Evolutionary conservation across 148 eudicot genomes (phyloP).

Genomic region (Selenicereus undatus): DNA sequence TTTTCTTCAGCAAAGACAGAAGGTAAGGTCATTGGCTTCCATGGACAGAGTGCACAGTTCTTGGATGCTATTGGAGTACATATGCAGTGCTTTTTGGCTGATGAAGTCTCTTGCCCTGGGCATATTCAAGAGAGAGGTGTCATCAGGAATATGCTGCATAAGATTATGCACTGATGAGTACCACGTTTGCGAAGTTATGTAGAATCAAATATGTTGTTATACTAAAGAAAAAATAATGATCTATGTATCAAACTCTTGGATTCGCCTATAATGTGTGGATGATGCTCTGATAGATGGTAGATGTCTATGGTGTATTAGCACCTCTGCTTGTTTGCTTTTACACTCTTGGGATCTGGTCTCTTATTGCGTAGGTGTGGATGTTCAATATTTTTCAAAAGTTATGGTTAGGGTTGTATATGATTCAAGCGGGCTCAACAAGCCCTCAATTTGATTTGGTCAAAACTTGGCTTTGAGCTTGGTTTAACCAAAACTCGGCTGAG

Average conservation of each 20-base stretch:
- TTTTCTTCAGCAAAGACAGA: conserved; percentile 30
- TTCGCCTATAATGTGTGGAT: background rate
- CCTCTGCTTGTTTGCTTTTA: too few relatives aligned
- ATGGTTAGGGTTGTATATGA: too few relatives aligned
- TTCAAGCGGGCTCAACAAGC: too few relatives aligned
- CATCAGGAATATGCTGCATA: conserved; percentile 22
- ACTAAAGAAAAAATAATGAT: background rate
- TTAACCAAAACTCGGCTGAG: too few relatives aligned
- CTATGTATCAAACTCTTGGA: background rate
- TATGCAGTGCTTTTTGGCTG: conserved; percentile 28
- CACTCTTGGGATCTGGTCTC: too few relatives aligned
- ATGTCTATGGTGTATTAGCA: too few relatives aligned
- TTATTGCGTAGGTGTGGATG: too few relatives aligned
- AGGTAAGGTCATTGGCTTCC: conserved; percentile 35
- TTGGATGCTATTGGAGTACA: conserved; percentile 42
- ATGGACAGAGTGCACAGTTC: conserved; percentile 36
- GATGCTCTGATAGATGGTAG: background rate
- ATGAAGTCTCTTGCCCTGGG: conserved; percentile 16
- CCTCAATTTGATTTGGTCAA: too few relatives aligned
- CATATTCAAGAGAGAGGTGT: conserved; percentile 22
- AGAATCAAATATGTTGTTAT: background rate
- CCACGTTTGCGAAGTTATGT: background rate
- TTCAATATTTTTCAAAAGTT: too few relatives aligned
- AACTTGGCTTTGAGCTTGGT: too few relatives aligned
- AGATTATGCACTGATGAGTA: conserved; percentile 18